Evolutionary conservation across 2,329 filamentous ascomycete genomes (phyloP).

Genomic region (Chaetomiaceae sp.): DNA sequence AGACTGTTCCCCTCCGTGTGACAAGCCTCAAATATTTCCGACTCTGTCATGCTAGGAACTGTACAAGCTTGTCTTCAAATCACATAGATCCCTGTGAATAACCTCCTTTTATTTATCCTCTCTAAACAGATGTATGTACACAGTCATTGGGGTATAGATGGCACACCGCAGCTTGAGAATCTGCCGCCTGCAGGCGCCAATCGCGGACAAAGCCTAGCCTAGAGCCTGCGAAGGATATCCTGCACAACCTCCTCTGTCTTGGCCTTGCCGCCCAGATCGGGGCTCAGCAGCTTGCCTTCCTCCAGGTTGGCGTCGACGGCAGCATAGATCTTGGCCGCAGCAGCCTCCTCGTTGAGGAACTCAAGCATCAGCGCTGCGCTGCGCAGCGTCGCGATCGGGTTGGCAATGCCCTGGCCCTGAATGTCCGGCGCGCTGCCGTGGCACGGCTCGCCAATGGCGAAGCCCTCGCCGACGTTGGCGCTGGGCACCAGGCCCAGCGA

Average conservation of each 20-base stretch:
- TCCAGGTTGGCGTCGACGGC: conserved; percentile 87
- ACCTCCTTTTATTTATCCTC: not conserved
- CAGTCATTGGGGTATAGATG: conserved; percentile 11
- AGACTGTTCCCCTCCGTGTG: not conserved
- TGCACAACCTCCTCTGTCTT: conserved; percentile 80
- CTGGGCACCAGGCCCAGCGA: conserved; percentile 87
- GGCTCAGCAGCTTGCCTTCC: conserved; percentile 74
- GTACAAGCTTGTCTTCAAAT: too few species aligned
- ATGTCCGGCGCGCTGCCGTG: conserved; percentile 96
- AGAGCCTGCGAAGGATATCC: conserved; percentile 80
- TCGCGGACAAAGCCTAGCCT: too few species aligned
- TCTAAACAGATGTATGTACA: conserved; percentile 2
- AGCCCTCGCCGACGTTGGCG: conserved; percentile 89
- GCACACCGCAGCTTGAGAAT: not conserved
- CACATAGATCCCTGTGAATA: too few species aligned
- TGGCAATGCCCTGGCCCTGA: conserved; percentile 84
- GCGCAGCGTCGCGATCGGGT: conserved; percentile 90
- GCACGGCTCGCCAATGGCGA: conserved; percentile 96
- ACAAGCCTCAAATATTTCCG: too few species aligned
- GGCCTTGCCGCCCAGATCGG: conserved; percentile 83
- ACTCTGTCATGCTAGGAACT: too few species aligned
- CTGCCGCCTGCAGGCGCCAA: too few species aligned
- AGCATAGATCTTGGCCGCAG: conserved; percentile 82
- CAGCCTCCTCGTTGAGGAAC: conserved; percentile 81
- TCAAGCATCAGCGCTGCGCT: conserved; percentile 93